Conservation (phyloP, 1,139 yeast genomes). For the Hansenula lynferdii region DNA sequence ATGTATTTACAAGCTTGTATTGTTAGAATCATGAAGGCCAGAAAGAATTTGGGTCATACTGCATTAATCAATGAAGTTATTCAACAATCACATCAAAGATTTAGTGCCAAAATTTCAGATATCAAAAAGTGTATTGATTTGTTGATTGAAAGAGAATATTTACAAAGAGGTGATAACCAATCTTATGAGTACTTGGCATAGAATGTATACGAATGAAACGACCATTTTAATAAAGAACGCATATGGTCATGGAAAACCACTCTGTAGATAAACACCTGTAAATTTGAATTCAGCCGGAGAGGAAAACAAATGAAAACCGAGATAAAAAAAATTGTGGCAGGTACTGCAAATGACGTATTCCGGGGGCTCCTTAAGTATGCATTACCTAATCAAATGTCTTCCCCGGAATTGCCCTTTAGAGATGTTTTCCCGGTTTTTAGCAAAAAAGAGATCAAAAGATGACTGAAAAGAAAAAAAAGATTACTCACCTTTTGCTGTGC, state of each 20-base stretch:
- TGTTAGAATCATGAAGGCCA: constrained; percentile 94
- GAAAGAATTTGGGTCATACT: constrained; percentile 75
- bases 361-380: no score
- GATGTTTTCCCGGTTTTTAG: neutral
- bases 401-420: neutral
- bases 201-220: no score
- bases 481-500: no score
- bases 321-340: no score
- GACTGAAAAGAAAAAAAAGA: constrained; percentile 1
- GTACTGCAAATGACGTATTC: no score
- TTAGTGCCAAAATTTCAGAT: constrained; percentile 80
- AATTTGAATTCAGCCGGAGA: no score
- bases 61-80: constrained; percentile 84
- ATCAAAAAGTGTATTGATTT: constrained; percentile 84
- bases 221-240: no score
- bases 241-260: no score
- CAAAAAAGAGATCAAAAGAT: no score
- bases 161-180: constrained; percentile 72
- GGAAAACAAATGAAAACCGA: no score
- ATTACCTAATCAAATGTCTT: no score
- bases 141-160: constrained; percentile 81
- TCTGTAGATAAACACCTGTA: no score
- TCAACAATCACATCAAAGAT: constrained; percentile 79
- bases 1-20: constrained; percentile 87
- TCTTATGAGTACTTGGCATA: constrained; percentile 74